Evolutionary conservation across 2,329 filamentous ascomycete genomes (phyloP).

Genomic region (Fusarium dlaminii): DNA sequence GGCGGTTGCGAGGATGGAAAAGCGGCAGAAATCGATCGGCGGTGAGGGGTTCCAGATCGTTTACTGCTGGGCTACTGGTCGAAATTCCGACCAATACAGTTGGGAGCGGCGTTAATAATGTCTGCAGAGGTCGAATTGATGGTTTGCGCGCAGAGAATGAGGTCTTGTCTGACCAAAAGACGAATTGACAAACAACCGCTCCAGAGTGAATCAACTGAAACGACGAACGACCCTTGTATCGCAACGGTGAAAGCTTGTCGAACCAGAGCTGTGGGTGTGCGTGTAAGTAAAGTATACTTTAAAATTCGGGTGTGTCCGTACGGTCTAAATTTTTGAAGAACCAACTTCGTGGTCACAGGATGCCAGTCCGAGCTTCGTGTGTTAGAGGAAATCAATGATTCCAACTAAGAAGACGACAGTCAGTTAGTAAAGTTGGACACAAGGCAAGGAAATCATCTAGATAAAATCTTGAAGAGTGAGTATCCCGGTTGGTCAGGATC

Average conservation of each 20-base stretch:
- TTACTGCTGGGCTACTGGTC: conserved; percentile 33
- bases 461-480: conserved; percentile 29
- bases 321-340: not conserved
- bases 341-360: conserved; percentile 30
- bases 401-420: conserved; percentile 23
- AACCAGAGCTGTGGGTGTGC: conserved; percentile 25
- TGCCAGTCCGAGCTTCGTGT: conserved; percentile 8
- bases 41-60: conserved; percentile 45
- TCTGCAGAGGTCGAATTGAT: conserved; percentile 12
- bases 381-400: conserved; percentile 4
- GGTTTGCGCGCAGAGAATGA: not conserved
- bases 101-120: conserved; percentile 18
- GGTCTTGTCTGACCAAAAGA: not conserved
- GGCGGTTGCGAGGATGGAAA: conserved; percentile 34
- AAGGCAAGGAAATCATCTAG: conserved; percentile 11
- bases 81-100: conserved; percentile 23
- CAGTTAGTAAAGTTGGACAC: conserved; percentile 33
- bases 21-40: conserved; percentile 44
- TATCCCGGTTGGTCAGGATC: conserved; percentile 25
- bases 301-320: conserved; percentile 20
- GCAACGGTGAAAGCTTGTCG: conserved; percentile 27
- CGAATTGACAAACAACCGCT: not conserved
- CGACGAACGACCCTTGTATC: conserved; percentile 21
- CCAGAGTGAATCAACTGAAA: conserved; percentile 4
- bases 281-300: conserved; percentile 15